phyloP scores from a whole-genome alignment of 768 basidiomycete genomes.

The Daedaleopsis nitida region DNA sequence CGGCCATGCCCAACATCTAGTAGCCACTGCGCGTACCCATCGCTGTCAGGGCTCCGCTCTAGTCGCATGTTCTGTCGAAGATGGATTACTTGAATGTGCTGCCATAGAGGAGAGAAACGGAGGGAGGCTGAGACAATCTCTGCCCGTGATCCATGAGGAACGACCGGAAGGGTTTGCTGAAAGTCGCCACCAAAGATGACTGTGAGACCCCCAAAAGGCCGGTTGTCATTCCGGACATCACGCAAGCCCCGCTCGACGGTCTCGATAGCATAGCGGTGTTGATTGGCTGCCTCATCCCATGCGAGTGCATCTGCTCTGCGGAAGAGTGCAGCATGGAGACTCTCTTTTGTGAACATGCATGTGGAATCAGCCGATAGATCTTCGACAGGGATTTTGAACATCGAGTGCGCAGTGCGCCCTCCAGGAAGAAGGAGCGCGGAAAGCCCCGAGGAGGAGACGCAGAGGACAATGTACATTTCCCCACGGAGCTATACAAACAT shows the following conservation, averaged over 20 bases:
- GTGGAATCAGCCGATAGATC: constrained; percentile 29
- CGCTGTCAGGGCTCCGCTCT: not conserved
- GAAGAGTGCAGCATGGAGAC: constrained; percentile 34
- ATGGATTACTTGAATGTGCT: not conserved
- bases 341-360: constrained; percentile 37
- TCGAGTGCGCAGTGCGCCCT: constrained; percentile 49
- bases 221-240: constrained; percentile 34
- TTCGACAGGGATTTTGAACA: constrained; percentile 48
- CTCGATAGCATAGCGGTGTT: constrained; percentile 40
- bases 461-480: constrained; percentile 10
- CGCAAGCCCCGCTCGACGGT: constrained; percentile 40
- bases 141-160: constrained; percentile 36
- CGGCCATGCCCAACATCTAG: constrained; percentile 19
- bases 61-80: constrained; percentile 2
- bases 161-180: constrained; percentile 47
- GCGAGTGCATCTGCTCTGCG: constrained; percentile 37
- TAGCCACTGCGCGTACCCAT: constrained; percentile 18
- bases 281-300: constrained; percentile 46
- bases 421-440: constrained; percentile 44
- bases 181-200: constrained; percentile 49
- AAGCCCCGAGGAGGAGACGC: constrained; percentile 37
- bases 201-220: constrained; percentile 46
- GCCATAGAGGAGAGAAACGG: not conserved
- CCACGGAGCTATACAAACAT: too few species aligned
- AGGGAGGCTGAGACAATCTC: constrained; percentile 38